phyloP scores from a whole-genome alignment of 192 early-diverging fungal species.

The Oehlia diaphana region DNA sequence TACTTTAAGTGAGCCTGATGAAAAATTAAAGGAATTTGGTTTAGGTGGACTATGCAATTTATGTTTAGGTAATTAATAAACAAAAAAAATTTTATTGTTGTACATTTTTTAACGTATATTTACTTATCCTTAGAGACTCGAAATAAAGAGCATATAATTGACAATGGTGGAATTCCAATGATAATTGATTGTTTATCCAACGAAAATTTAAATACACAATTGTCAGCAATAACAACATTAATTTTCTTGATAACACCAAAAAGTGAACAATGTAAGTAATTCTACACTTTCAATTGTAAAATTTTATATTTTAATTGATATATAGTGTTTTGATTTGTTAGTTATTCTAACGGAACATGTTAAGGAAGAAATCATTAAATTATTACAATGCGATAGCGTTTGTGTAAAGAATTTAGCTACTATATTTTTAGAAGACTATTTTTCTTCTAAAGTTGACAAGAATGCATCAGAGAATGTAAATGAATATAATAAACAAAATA shows the following conservation, averaged over 20 bases:
- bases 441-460: not conserved
- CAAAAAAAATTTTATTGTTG: not conserved
- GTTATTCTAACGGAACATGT: conserved; percentile 14
- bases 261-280: not conserved
- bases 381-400: conserved; percentile 1
- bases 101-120: not conserved
- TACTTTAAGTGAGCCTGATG: conserved; percentile 22
- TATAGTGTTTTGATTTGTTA: not conserved
- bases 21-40: conserved; percentile 27
- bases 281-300: not conserved
- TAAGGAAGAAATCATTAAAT: not conserved
- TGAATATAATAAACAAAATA: not conserved
- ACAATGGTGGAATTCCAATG: conserved; percentile 23
- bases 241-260: conserved; percentile 16
- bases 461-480: not conserved
- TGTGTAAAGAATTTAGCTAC: conserved; percentile 7
- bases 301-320: not conserved
- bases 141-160: conserved; percentile 23
- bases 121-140: conserved; percentile 1
- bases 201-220: conserved; percentile 15
- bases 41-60: conserved; percentile 31
- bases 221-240: conserved; percentile 8
- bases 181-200: conserved; percentile 22
- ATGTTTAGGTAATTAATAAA: conserved; percentile 18
- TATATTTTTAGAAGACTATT: conserved; percentile 25